Evolutionary conservation across 345 rosid species (phyloP), one percentile per base, ranked within the genome.

Genomic region (Erucastrum elatum): DNA sequence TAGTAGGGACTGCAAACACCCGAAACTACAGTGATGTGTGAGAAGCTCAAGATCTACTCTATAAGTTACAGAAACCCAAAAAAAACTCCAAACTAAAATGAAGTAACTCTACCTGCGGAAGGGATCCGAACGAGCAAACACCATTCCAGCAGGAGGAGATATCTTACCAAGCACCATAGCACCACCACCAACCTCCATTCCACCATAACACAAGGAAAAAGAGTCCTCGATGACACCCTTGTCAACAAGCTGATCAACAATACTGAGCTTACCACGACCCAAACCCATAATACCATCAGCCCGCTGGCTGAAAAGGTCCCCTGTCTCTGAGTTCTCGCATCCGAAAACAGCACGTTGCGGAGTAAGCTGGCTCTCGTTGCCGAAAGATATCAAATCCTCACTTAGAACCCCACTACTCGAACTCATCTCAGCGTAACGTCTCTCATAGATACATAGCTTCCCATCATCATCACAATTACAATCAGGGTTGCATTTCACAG

Each of bases 261-360:
- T 79, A 81, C 97, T 90, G 9, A 87, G 86, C 80, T 77, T 85
- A 44, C 94, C 97, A 39, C 93, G 86, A 66, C 93, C 94, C 77
- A 91, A 80, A 7, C 97, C 97, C 86, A 91, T 88, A 27, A 91
- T 91, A 37, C 94, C 97, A 80, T 91, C 94, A 80, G 94, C 93
- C 49, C 88, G 92, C 41, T 91, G 91, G 76, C 85, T 84, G 74
- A 87, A 91, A 51, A 90, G 87, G 56, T 87, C 97, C 6, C 93
- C 94, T 0, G 94, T 91, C 77, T 91, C 93, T 25, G 53, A 39
- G 66, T 84, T 90, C 82, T 91, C 91, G 37, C 93, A 91, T n/a
- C 97, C 93, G 26, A 91, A 90, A 64, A 87, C 85, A 75, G 90
- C 91, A 17, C 86, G 91, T 67, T 90, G 94, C 0, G 97, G 89